Percentiles rank a stretch among this genome's conserved stretches.
These are phyloP conservation scores for Dorcoceras hygrometricum DNA, from an alignment of 257 asterid species.

Conservation along the genomic window DNA sequence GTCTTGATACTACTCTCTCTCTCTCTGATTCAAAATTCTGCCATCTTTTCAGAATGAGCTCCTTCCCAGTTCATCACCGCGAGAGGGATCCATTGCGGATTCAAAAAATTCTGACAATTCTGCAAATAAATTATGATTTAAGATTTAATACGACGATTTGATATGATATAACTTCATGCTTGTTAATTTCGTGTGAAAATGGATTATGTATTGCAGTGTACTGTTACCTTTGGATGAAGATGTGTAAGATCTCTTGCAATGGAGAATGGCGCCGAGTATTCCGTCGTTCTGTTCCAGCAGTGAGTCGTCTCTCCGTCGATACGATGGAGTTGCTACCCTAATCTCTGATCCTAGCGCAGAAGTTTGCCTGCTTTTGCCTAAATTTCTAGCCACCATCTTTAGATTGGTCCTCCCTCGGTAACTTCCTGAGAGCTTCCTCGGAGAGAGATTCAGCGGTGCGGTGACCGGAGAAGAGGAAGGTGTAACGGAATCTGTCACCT, in stretches of 20 bases:
- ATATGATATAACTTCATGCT: background rate
- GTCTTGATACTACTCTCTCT: conserved; percentile 22
- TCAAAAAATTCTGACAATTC: conserved; percentile 32
- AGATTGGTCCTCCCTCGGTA: conserved; percentile 47
- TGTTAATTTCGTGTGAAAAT: background rate
- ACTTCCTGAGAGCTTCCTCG: conserved; percentile 45
- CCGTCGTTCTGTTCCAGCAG: conserved; percentile 31
- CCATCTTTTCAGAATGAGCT: conserved; percentile 37
- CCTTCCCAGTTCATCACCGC: too few species aligned
- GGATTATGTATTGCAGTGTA: too few species aligned
- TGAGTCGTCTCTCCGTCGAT: conserved; percentile 65
- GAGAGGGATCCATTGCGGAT: conserved; percentile 20
- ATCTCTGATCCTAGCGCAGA: conserved; percentile 30
- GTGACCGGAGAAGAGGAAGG: conserved; percentile 48
- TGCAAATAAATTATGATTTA: conserved; percentile 19
- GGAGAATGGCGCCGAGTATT: conserved; percentile 59
- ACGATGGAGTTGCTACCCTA: conserved; percentile 33
- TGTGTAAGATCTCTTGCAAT: conserved; percentile 47
- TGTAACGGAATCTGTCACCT: background rate
- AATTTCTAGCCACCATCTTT: conserved; percentile 13
- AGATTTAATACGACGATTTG: background rate
- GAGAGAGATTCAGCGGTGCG: conserved; percentile 36
- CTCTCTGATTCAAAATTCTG: conserved; percentile 44
- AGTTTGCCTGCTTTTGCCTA: conserved; percentile 66
- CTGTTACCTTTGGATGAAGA: conserved; percentile 38